These are phyloP conservation scores for Phanerochaete carnosa DNA, from an alignment of 768 basidiomycete species.

Conservation along the genomic window DNA sequence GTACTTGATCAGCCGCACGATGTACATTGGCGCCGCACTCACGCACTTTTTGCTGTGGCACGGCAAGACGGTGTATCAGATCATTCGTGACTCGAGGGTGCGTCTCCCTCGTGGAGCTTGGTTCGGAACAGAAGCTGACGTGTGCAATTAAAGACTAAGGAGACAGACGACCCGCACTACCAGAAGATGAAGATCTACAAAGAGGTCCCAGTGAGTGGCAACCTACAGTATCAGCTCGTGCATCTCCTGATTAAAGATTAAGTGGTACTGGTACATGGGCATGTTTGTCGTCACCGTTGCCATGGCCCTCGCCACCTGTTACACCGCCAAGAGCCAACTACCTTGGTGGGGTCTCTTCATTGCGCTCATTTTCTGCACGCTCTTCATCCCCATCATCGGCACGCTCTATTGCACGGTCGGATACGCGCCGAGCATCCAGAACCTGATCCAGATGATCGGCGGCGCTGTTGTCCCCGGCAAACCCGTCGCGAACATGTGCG, in stretches of 20 bases:
- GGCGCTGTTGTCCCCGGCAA: slow-evolving; percentile 45
- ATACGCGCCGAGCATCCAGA: slow-evolving; percentile 15
- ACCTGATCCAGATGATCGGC: slow-evolving; percentile 47
- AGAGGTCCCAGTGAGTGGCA: slow-evolving; percentile 34
- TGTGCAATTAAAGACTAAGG: slow-evolving; percentile 19
- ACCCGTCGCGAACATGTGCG: slow-evolving; percentile 46
- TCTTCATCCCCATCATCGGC: slow-evolving; percentile 51
- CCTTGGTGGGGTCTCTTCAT: slow-evolving; percentile 53
- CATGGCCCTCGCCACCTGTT: slow-evolving; percentile 50
- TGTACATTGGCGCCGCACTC: slow-evolving; percentile 14
- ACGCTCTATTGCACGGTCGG: slow-evolving; percentile 32
- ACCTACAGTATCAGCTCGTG: not conserved
- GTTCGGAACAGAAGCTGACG: not conserved
- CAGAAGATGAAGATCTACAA: slow-evolving; percentile 47
- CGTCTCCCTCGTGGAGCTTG: not conserved
- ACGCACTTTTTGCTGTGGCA: slow-evolving; percentile 45
- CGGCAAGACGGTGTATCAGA: slow-evolving; percentile 41
- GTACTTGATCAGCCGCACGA: slow-evolving; percentile 20
- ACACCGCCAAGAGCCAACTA: slow-evolving; percentile 47
- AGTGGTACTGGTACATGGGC: slow-evolving; percentile 39
- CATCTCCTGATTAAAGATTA: not conserved
- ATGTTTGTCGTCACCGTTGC: slow-evolving; percentile 40
- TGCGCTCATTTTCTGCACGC: slow-evolving; percentile 45
- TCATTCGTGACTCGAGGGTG: slow-evolving; percentile 24
- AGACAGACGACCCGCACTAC: slow-evolving; percentile 50